These are phyloP conservation scores for Gyrodon lividus DNA, from an alignment of 768 basidiomycete genomes.

Conservation along the genomic window DNA sequence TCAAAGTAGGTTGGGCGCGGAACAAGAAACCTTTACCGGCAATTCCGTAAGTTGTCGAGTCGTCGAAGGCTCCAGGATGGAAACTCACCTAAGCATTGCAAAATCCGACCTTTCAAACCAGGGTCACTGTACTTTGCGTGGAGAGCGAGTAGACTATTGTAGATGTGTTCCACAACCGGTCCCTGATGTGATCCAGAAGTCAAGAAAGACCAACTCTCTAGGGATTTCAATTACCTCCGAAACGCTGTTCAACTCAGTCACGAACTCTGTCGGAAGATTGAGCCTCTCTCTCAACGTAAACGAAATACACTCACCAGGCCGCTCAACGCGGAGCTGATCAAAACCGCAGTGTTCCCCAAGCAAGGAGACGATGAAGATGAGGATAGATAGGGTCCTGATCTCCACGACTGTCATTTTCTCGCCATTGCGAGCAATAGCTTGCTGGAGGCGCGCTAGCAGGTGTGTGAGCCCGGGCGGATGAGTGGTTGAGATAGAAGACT, in stretches of 20 bases:
- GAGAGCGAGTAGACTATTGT: conserved; percentile 64
- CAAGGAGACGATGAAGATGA: conserved; percentile 82
- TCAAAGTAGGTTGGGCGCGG: conserved; percentile 86
- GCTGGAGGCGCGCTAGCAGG: conserved; percentile 58
- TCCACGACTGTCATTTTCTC: conserved; percentile 49
- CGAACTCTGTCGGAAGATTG: conserved; percentile 43
- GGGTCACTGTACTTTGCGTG: conserved; percentile 64
- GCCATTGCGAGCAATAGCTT: conserved; percentile 45
- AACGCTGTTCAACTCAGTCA: conserved; percentile 55
- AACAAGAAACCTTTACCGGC: conserved; percentile 74
- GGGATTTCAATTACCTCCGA: conserved; percentile 42
- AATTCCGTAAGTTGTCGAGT: neutral
- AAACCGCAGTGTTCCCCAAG: conserved; percentile 90
- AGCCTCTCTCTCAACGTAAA: neutral
- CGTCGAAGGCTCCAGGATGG: neutral
- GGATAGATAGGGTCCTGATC: conserved; percentile 55
- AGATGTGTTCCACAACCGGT: conserved; percentile 83
- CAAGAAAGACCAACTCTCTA: neutral
- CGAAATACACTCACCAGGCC: conserved; percentile 46
- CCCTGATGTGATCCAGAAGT: conserved; percentile 38
- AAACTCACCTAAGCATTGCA: conserved; percentile 80
- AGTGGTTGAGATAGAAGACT: neutral
- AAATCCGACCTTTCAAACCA: conserved; percentile 63
- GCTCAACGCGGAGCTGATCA: conserved; percentile 66
- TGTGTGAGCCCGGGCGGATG: conserved; percentile 5